Evolutionary conservation across 2,329 filamentous ascomycete genomes (phyloP), one percentile per base, ranked within the genome.

Genomic region (Fusarium sp.): DNA sequence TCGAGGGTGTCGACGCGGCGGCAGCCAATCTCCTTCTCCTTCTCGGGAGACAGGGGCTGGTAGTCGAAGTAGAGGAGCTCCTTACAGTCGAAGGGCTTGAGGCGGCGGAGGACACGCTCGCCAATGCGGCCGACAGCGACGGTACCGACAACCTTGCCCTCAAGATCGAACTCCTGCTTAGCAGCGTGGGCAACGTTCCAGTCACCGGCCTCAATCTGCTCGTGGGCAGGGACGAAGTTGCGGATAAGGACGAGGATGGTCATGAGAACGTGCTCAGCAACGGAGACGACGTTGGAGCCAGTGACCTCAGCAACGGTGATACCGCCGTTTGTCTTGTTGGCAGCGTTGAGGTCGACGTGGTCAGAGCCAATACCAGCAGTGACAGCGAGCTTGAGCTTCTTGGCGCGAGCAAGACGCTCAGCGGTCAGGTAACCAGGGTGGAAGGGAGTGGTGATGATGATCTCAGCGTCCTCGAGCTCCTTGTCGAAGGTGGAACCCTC

Each of bases 391-490:
- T 98, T 98, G 80, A 99, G 93, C 66, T 99, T 98, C 93, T 98
- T 98, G 77, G 96, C 96, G 88, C 96, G 97, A 80, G 94, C 94
- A 63, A 99, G 91, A 81, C 96, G 95, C 88, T 98, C 95, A 61
- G 94, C 94, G 55, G 93, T 98, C 67, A 99, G 92, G 89, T 99
- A 99, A 75, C 95, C 96, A 61, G 95, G 95, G 88, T 98, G 95
- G 92, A 98, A 98, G 82, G 96, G 96, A 65, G 96, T 99, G 78
- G 96, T 99, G 86, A 99, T 98, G 89, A 99, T 98, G 85, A 99
- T 89, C 85, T 99, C 96, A 71, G 96, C 95, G 82, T 98, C 96
- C 71, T 96, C 95, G 61, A 99, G 90, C 86, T 99, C 94, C 87
- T 95, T 90, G 85, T 98, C 96, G 66, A 99, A 98, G 77, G 89